Evolutionary conservation across 164 flowering plant species (phyloP), one percentile per base, ranked within the genome.

Genomic region (Amborella trichopoda): DNA sequence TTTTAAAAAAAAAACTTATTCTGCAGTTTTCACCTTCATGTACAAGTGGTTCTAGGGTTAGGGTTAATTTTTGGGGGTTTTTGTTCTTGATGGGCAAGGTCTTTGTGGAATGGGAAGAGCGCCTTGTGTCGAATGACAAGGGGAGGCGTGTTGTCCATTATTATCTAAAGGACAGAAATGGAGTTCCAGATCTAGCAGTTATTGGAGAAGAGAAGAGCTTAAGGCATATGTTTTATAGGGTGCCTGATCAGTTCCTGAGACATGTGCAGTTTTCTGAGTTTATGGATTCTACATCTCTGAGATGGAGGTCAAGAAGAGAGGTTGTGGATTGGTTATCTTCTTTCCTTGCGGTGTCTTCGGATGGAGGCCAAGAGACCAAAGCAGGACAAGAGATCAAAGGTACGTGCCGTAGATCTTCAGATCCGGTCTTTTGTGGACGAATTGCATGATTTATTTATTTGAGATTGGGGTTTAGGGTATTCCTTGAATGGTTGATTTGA

Each of bases 241-340:
- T 71, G 23, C 51, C 56, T 3, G 54, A 39, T 23, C 43, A 23
- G 3, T 28, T 37, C 25, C 32, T 53, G 10, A 42, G 27, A 16
- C 38, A 16, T 9, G 37, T 17, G 4, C 16, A 19, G 16, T 14
- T 46, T 18, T 22, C 17, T 10, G 16, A 54, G 36, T 3, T 54
- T 54, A 3, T 21, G 23, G 41, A 24, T 6, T 11, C 40, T 23
- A 39, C 60, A 13, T 8, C 46, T 24, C 18, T 28, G 28, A 80
- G 63, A 76, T 72, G 70, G 39, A 66, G 48, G 38, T 70, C 91
- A 8, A 63, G 83, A 23, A 57, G 71, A 23, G 96, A 81, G 42
- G 88, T 88, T 26, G 21, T 79, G 22, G 79, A 81, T 51, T 88
- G 91, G 85, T 48, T 88, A 14, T 55, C 74, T 8, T 74, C 83